Conservation (phyloP, 2,329 filamentous ascomycete species). For the Coniochaeta prunicola region DNA sequence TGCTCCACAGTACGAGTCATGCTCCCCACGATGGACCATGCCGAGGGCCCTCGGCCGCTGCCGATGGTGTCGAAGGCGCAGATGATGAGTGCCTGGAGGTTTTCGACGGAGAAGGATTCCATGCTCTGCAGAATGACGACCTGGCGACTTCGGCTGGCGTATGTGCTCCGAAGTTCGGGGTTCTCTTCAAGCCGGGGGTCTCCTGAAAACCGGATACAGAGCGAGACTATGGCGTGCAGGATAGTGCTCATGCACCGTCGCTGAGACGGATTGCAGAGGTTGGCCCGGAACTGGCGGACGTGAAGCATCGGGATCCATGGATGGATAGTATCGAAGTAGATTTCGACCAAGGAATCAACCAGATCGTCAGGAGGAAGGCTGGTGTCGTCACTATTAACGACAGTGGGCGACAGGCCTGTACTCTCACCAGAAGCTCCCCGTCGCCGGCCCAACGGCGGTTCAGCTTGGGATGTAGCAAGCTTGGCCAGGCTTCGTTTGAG, state of each 20-base stretch:
- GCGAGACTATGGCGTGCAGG: conserved; percentile 26
- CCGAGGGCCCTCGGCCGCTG: conserved; percentile 21
- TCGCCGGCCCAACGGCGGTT: too few relatives aligned
- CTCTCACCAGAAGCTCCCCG: too few relatives aligned
- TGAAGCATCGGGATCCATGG: conserved; percentile 32
- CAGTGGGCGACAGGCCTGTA: too few relatives aligned
- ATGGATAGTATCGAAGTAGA: conserved; percentile 28
- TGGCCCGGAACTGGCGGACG: conserved; percentile 17
- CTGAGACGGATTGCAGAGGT: conserved; percentile 12
- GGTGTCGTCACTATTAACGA: neutral
- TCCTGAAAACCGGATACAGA: conserved; percentile 19
- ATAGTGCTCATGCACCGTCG: conserved; percentile 19
- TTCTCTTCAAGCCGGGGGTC: conserved; percentile 19
- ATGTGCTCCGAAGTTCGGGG: conserved; percentile 7
- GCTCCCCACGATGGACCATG: conserved; percentile 30
- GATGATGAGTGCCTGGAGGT: conserved; percentile 25
- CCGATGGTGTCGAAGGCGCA: conserved; percentile 29
- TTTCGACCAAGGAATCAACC: conserved; percentile 23
- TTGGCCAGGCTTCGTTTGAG: neutral
- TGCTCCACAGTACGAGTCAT: conserved; percentile 31
- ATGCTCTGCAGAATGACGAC: conserved; percentile 23
- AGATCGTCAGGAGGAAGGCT: conserved; percentile 21
- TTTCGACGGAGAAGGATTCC: conserved; percentile 26
- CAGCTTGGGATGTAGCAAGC: neutral
- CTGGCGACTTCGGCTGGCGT: conserved; percentile 21